Evolutionary conservation across 2,329 filamentous ascomycete species (phyloP).

Genomic region (Stenocarpella maydis): DNA sequence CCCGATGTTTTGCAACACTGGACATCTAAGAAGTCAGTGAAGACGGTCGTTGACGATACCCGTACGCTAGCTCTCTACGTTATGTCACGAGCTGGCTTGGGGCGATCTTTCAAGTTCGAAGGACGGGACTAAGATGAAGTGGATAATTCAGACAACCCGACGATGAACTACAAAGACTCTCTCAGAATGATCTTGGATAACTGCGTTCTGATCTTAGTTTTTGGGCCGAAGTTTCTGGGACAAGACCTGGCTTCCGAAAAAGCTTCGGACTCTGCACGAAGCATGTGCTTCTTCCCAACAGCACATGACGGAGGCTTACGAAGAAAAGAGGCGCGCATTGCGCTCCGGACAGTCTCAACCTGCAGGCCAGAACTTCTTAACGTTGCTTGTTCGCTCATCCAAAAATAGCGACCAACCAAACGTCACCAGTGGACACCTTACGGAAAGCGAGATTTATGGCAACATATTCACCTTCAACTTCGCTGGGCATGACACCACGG

Average conservation of each 20-base stretch:
- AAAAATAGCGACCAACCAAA: not conserved
- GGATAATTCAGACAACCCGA: not conserved
- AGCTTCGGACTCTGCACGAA: no score
- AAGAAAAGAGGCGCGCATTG: conserved; percentile 40
- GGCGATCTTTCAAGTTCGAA: conserved; percentile 37
- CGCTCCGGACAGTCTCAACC: no score
- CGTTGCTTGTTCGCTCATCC: not conserved
- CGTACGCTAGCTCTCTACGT: conserved; percentile 21
- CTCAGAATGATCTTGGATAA: conserved; percentile 40
- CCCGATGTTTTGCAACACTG: conserved; percentile 24
- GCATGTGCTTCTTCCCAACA: no score
- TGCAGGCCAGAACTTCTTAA: not conserved
- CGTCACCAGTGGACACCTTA: not conserved
- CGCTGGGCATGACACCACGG: conserved; percentile 61
- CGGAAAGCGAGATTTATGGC: not conserved
- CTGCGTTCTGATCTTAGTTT: conserved; percentile 39
- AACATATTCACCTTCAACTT: conserved; percentile 52
- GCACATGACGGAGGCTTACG: conserved; percentile 44
- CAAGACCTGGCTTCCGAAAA: no score
- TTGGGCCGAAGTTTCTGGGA: conserved; percentile 37
- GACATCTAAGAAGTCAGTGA: not conserved
- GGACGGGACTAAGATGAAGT: not conserved
- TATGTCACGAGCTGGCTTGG: conserved; percentile 12
- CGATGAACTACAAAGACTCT: conserved; percentile 30
- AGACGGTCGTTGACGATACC: conserved; percentile 3